Base-by-base conservation (phyloP, 2,329 filamentous ascomycete genomes). In the Colletotrichum destructivum region DNA sequence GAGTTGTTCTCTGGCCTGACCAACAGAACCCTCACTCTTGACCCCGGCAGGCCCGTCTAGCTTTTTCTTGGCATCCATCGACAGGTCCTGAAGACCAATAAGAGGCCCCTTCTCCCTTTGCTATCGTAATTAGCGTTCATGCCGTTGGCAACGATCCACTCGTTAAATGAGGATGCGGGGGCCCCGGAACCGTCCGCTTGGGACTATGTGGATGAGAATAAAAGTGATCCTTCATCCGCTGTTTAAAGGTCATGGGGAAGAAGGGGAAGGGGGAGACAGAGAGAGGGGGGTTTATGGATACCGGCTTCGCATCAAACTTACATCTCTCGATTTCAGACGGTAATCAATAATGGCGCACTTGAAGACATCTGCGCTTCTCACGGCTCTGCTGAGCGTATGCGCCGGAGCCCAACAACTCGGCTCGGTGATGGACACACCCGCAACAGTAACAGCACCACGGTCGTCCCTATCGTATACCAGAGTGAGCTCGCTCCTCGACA, bases 401-500 rank as follows among this genome's bases (percentile, higher is more conserved):
- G 63, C 42, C 6, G 31, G 40, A 16, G 62, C 68, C 2, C 63
- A 70, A n/a, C 47, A 66, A n/a, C 51, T 57, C 9, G 56, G 23
- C 21, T 6, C n/a, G 12, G n/a, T 23, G 2, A 35, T 23, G 15
- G 61, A 52, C 0, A 31, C 31, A 31, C 31, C 31, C 31, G 31
- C 31, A 1, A 31, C 31, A 31, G 31, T 7, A 31, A 31, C 8
- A 31, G 8, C 7, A 38, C 3, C 18, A 62, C 40, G 26, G 31
- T 40, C 18, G 9, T 54, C 16, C 7, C 54, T 57, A 42, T 52
- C 68, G 1, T 73, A 68, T 21, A 54, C 11, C 54, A 73, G 71
- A 38, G n/a, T 68, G 11, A 73, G 68, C 3, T 73, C 71, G 2
- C 8, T 71, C 13, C 68, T 73, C n/a, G 71, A 73, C 54, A 63